phyloP scores from a whole-genome alignment of 73 alveolate genomes.

The Paramecium sonneborni region DNA sequence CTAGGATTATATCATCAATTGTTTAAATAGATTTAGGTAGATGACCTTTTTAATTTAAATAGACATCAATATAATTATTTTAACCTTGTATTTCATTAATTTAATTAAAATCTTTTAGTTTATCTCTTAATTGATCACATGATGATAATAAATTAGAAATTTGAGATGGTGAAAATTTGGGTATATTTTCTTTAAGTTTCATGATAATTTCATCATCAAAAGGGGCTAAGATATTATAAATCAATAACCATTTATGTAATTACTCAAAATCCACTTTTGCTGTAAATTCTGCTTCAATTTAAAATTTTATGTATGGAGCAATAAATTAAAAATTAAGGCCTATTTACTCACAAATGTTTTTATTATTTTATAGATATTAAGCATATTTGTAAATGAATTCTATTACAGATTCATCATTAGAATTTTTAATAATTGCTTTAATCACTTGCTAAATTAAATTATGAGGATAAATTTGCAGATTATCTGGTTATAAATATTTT shows the following conservation, averaged over 20 bases:
- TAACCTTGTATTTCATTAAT: not conserved
- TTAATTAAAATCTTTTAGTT: not conserved
- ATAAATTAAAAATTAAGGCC: not conserved
- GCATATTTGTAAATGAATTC: not conserved
- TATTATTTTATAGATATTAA: not conserved
- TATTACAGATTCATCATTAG: not conserved
- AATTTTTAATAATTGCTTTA: not conserved
- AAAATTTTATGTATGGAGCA: not conserved
- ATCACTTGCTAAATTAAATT: not conserved
- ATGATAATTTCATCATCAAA: not conserved
- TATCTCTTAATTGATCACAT: not conserved
- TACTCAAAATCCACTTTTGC: not conserved
- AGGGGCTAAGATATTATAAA: not conserved
- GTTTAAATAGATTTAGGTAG: not conserved
- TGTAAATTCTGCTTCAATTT: constrained; percentile 1
- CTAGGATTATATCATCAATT: not conserved
- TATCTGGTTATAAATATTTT: not conserved
- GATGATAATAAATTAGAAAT: not conserved
- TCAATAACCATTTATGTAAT: not conserved
- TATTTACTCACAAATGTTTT: not conserved
- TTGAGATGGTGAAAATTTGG: not conserved
- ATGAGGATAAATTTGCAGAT: not conserved
- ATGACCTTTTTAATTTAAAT: not conserved
- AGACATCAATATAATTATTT: not conserved
- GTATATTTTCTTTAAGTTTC: not conserved